phyloP scores from a whole-genome alignment of 192 early-diverging fungal species.

The Gaertneriomyces semiglobifer region DNA sequence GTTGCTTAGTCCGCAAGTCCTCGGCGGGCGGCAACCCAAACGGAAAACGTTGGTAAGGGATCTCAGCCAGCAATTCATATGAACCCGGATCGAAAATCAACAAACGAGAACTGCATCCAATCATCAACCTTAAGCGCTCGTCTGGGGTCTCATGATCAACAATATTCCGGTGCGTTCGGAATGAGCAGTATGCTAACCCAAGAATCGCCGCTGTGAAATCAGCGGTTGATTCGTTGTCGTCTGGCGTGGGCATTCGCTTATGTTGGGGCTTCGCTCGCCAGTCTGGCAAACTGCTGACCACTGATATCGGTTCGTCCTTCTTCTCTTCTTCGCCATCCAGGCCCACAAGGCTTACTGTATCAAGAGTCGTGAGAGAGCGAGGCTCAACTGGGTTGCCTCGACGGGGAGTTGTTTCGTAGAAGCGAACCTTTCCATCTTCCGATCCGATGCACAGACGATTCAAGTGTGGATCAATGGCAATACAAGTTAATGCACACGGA shows the following conservation, averaged over 20 bases:
- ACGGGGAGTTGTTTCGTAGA: conserved; percentile 20
- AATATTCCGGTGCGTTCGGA: neutral
- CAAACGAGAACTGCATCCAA: too few species aligned
- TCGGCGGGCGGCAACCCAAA: too few species aligned
- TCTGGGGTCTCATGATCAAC: neutral
- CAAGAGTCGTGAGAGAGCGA: conserved; percentile 11
- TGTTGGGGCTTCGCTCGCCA: conserved; percentile 7
- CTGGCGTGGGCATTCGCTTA: neutral
- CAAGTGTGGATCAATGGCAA: conserved; percentile 25
- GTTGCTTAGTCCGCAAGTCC: too few species aligned
- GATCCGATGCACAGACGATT: conserved; percentile 26
- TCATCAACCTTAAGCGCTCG: too few species aligned
- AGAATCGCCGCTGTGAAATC: conserved; percentile 5
- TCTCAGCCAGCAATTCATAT: too few species aligned
- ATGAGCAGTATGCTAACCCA: conserved; percentile 2
- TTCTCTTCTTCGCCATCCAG: too few species aligned
- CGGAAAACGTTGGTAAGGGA: too few species aligned
- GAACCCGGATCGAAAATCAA: too few species aligned
- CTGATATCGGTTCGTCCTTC: neutral
- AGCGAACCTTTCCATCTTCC: conserved; percentile 28
- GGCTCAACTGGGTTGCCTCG: conserved; percentile 28
- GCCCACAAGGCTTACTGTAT: neutral
- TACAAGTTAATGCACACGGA: conserved; percentile 25
- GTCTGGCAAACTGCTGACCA: conserved; percentile 12
- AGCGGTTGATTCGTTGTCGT: neutral